A percentile compares a stretch with the other conserved stretches of the same genome.
Evolutionary conservation across 495 filamentous ascomycete species (phyloP).

Genomic region (Geopyxis carbonaria): DNA sequence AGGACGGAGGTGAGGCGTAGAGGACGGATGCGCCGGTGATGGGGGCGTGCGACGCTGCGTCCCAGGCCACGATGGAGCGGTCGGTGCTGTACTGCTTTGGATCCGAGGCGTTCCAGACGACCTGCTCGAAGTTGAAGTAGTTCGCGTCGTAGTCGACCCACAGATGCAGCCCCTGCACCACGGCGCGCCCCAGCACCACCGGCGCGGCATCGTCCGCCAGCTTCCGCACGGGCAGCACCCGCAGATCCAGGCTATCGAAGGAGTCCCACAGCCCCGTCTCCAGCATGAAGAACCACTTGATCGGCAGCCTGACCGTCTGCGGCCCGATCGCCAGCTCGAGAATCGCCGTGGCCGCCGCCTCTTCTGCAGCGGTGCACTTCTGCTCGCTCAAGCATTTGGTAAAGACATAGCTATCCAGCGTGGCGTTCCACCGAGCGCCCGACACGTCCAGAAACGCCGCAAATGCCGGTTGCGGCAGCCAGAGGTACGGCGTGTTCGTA

Average conservation of each 20-base stretch:
- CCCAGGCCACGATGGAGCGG: too few relatives aligned
- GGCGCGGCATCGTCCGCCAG: slow-evolving; percentile 12
- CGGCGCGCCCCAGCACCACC: slow-evolving; percentile 16
- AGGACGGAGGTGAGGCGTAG: too few relatives aligned
- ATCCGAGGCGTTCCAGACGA: too few relatives aligned
- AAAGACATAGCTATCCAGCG: slow-evolving; percentile 44
- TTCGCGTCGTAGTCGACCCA: slow-evolving; percentile 20
- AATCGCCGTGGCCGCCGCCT: background rate
- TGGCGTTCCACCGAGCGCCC: slow-evolving; percentile 45
- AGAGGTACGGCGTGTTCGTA: slow-evolving; percentile 20
- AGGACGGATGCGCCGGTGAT: too few relatives aligned
- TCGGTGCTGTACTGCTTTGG: too few relatives aligned
- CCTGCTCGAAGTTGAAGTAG: too few relatives aligned
- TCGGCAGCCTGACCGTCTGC: slow-evolving; percentile 7
- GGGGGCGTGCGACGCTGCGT: too few relatives aligned
- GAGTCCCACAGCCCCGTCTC: background rate
- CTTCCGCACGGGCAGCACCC: slow-evolving; percentile 9
- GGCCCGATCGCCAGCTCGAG: slow-evolving; percentile 14
- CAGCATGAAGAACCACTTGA: slow-evolving; percentile 7
- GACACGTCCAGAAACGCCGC: slow-evolving; percentile 27
- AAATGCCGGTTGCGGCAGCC: slow-evolving; percentile 14
- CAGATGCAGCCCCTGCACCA: slow-evolving; percentile 13
- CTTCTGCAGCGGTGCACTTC: slow-evolving; percentile 10
- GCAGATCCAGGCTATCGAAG: background rate
- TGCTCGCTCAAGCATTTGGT: slow-evolving; percentile 8